Percentiles rank a stretch among this genome's conserved stretches.
phyloP scores from a whole-genome alignment of 306 rosid genomes.

The Gastrolobium villosum region DNA sequence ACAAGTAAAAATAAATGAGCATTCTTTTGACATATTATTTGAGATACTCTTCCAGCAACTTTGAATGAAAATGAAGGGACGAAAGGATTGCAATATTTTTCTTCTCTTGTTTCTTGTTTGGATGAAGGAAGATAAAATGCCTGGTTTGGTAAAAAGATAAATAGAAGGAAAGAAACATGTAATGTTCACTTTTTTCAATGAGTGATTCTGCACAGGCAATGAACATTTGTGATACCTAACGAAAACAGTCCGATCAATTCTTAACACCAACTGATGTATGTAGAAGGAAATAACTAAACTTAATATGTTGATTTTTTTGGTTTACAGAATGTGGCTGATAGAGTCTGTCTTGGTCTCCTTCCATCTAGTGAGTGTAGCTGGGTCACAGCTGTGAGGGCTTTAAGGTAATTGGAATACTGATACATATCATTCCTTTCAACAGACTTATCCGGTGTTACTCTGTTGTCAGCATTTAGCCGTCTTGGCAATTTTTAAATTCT shows the following conservation, averaged over 20 bases:
- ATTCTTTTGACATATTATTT: not conserved
- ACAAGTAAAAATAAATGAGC: not conserved
- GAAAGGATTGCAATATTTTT: conserved; percentile 6
- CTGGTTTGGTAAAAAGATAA: conserved; percentile 2
- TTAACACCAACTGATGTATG: conserved; percentile 6
- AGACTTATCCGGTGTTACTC: not conserved
- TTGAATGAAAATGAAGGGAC: not conserved
- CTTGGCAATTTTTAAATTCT: conserved; percentile 8
- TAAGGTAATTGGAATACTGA: conserved; percentile 64
- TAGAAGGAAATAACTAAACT: conserved; percentile 16
- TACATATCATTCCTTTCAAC: conserved; percentile 20
- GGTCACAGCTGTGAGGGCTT: conserved; percentile 86
- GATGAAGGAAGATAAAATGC: conserved; percentile 14
- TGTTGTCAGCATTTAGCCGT: conserved; percentile 29
- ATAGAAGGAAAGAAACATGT: conserved; percentile 13
- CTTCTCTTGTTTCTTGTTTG: conserved; percentile 18
- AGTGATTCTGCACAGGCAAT: conserved; percentile 9
- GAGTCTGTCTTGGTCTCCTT: conserved; percentile 95
- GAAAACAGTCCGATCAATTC: not conserved
- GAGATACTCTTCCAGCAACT: not conserved
- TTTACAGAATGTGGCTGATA: conserved; percentile 83
- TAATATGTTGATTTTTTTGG: conserved; percentile 41
- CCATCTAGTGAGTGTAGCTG: conserved; percentile 93
- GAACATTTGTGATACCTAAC: conserved; percentile 1
- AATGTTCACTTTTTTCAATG: conserved; percentile 25